Base-by-base conservation (phyloP, 192 early-diverging fungal genomes). In the Helicostylum pulchrum region DNA sequence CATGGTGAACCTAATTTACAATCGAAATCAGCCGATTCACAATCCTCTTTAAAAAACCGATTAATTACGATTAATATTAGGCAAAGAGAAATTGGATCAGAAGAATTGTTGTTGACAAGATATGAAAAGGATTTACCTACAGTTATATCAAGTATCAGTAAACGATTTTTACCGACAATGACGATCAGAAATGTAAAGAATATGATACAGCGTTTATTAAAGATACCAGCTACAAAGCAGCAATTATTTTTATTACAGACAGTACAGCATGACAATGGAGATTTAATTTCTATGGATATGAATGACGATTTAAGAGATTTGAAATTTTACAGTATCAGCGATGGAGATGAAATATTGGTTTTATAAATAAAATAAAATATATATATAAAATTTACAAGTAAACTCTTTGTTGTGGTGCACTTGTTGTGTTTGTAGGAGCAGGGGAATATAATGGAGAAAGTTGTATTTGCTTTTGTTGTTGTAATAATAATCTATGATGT, bases 241-340 rank as follows among this genome's bases (percentile, higher is more conserved):
- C 63, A 68, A 14, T 31, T 84, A 17, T 70, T 64, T 62, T 66
- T 73, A 20, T 19, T 76, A 12, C 68, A 77, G 66, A 15, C 50
- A 71, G 45, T 43, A 15, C 12, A 61, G 51, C 7, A 36, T 32
- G 44, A 56, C 1, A 45, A 57, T 26, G 14, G 55, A 1, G 39
- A 17, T 31, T 53, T 68, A 1, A 75, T 65, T 31, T 61, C 68
- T 50, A 73, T 53, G 43, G 59, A 66, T 1, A 62, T 84, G 34
- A 59, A 58, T 49, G 82, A 84, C 67, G 74, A 78, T 54, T 53
- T 84, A 12, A 65, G 78, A n/a, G 73, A 80, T 54, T 52, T 84
- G 7, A 80, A 77, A 15, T 80, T 74, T 55, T 84, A 81, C 57
- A 74, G 79, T 55, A 49, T 84, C 21, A 45, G 39, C 30, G 73